Conservation (phyloP, 129 eudicot species). For the Lactuca saligna region DNA sequence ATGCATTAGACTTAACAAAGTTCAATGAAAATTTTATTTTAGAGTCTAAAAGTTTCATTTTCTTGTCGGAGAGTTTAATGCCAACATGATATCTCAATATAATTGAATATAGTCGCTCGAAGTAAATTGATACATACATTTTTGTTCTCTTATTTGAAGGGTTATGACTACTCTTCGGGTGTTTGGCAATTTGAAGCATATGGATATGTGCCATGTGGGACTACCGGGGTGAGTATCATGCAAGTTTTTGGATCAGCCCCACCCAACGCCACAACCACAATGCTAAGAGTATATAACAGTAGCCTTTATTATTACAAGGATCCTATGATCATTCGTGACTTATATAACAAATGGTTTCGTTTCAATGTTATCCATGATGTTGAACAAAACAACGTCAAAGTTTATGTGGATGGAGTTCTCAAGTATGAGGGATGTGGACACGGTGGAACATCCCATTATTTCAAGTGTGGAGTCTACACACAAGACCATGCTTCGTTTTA, state of each 20-base stretch:
- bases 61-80: too few relatives aligned
- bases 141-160: conserved; percentile 18
- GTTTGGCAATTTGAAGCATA: conserved; percentile 50
- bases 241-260: conserved; percentile 37
- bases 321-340: not conserved
- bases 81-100: too few relatives aligned
- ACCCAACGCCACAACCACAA: conserved; percentile 22
- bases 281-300: not conserved
- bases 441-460: conserved; percentile 23
- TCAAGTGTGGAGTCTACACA: conserved; percentile 36
- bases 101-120: not conserved
- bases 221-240: conserved; percentile 41
- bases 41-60: too few relatives aligned
- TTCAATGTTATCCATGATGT: conserved; percentile 30
- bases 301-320: not conserved
- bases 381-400: conserved; percentile 11
- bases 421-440: conserved; percentile 18
- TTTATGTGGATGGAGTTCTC: conserved; percentile 28
- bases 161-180: conserved; percentile 37
- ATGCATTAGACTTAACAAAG: too few relatives aligned
- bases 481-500: conserved; percentile 14
- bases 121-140: not conserved
- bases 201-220: conserved; percentile 36
- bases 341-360: conserved; percentile 31
- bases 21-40: too few relatives aligned